These are phyloP conservation scores for Tuber magnatum DNA, from an alignment of 495 filamentous ascomycete species.

Conservation along the genomic window DNA sequence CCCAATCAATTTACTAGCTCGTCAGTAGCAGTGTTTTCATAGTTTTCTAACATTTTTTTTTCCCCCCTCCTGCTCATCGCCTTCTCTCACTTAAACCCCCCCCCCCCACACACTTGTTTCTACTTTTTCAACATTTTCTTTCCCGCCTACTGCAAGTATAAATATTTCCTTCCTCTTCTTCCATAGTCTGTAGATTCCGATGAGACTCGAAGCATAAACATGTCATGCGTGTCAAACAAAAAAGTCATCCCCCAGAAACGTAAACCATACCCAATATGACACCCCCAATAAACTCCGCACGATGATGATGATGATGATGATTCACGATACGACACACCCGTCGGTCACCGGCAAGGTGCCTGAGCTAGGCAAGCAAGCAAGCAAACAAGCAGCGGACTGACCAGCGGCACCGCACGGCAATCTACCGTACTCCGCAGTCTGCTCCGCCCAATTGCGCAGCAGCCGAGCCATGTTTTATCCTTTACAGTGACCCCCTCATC, in stretches of 20 bases:
- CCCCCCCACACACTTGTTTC: not conserved
- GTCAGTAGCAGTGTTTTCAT: slow-evolving; percentile 9
- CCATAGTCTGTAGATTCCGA: not conserved
- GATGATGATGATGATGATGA: not conserved
- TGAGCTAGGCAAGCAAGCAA: not conserved
- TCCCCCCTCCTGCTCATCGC: not conserved
- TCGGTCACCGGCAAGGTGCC: not conserved
- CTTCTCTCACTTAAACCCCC: not conserved
- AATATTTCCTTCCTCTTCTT: not conserved
- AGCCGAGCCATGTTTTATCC: not conserved
- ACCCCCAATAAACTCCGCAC: not conserved
- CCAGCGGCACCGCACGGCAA: not conserved
- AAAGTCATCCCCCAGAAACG: not conserved
- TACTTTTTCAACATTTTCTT: not conserved
- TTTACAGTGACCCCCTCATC: not conserved
- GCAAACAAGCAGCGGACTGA: not conserved
- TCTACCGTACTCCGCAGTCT: not conserved
- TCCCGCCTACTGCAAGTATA: not conserved
- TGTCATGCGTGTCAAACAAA: not conserved
- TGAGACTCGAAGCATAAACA: not conserved
- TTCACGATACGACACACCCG: not conserved
- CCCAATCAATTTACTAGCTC: not conserved
- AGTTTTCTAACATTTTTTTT: slow-evolving; percentile 7
- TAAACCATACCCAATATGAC: not conserved
- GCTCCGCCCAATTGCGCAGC: not conserved